phyloP scores from a whole-genome alignment of 345 rosid genomes.

The Trapa bicornis region DNA sequence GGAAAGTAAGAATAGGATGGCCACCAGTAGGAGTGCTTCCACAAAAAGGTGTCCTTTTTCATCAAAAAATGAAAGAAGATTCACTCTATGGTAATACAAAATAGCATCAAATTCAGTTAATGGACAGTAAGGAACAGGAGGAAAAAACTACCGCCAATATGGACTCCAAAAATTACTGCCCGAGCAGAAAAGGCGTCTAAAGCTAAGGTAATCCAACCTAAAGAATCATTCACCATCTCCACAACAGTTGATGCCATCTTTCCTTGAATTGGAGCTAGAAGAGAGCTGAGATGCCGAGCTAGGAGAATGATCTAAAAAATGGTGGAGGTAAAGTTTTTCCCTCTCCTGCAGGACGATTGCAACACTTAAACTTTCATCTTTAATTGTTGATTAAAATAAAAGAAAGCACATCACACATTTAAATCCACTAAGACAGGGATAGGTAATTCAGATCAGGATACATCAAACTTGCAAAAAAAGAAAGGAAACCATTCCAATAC shows the following conservation, averaged over 20 bases:
- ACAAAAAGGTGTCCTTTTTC: conserved; percentile 54
- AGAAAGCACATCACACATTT: too few relatives aligned
- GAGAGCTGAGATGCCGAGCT: not conserved
- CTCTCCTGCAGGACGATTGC: too few relatives aligned
- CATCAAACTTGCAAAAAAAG: too few relatives aligned
- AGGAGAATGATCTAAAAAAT: not conserved
- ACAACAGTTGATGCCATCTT: conserved; percentile 25
- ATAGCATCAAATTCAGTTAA: not conserved
- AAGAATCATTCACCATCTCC: conserved; percentile 32
- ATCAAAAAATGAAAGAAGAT: conserved; percentile 1
- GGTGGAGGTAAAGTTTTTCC: too few relatives aligned
- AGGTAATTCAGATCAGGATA: too few relatives aligned
- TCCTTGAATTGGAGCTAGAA: not conserved
- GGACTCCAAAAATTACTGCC: conserved; percentile 76
- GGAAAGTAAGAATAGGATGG: conserved; percentile 64
- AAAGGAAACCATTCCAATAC: too few relatives aligned
- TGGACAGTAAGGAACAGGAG: not conserved
- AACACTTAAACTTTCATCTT: too few relatives aligned
- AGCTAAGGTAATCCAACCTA: conserved; percentile 41
- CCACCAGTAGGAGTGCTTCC: conserved; percentile 67
- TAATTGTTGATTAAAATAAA: too few relatives aligned
- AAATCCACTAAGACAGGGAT: too few relatives aligned
- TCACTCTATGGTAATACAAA: conserved; percentile 3
- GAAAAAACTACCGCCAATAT: conserved; percentile 40
- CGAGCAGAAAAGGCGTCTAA: conserved; percentile 67